These are phyloP conservation scores for Rehmannia glutinosa DNA, from an alignment of 257 asterid species.

Conservation along the genomic window DNA sequence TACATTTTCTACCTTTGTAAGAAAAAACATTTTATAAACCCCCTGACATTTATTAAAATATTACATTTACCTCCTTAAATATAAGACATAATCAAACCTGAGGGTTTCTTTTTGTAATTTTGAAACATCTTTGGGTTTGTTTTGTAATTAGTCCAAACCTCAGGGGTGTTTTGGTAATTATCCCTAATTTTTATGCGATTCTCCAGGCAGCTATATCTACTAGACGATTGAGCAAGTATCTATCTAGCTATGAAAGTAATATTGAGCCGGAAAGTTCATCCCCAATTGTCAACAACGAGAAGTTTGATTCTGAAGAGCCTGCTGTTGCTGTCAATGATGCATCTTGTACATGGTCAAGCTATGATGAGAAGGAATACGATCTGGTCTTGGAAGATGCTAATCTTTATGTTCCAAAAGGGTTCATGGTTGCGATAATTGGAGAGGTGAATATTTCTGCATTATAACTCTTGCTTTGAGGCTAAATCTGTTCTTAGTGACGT, in stretches of 20 bases:
- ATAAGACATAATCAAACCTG: no score
- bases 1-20: no score
- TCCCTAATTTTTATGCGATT: background rate
- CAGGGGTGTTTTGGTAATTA: no score
- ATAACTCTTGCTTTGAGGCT: background rate
- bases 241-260: conserved; percentile 58
- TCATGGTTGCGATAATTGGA: conserved; percentile 76
- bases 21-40: no score
- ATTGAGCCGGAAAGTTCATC: conserved; percentile 19
- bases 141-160: no score
- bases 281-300: conserved; percentile 24
- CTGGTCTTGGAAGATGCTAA: conserved; percentile 54
- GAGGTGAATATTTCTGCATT: conserved; percentile 49
- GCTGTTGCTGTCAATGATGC: conserved; percentile 61
- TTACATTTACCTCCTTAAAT: no score
- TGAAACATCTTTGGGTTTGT: no score
- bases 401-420: conserved; percentile 64
- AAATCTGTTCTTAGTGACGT: no score
- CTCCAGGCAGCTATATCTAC: conserved; percentile 84
- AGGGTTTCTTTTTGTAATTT: no score
- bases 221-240: conserved; percentile 73
- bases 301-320: conserved; percentile 34
- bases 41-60: no score
- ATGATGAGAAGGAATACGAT: conserved; percentile 48
- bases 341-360: conserved; percentile 83